Evolutionary conservation across 495 filamentous ascomycete genomes (phyloP).

Genomic region (Penicillium egyptiacum): DNA sequence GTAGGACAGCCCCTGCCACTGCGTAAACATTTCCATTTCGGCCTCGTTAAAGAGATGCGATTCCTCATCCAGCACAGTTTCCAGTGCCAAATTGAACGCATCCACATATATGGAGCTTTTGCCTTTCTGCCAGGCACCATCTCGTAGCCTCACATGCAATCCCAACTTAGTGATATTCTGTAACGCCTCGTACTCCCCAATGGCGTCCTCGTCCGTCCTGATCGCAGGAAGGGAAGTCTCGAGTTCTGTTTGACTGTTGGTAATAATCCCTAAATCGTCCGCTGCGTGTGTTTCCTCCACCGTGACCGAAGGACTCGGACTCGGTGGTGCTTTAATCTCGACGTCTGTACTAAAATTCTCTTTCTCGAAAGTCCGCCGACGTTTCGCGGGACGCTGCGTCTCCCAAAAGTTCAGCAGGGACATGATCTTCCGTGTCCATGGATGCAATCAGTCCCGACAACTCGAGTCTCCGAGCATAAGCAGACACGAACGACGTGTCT

Average conservation of each 20-base stretch:
- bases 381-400: slow-evolving; percentile 39
- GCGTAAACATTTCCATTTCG: slow-evolving; percentile 73
- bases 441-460: neutral
- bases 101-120: slow-evolving; percentile 94
- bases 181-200: slow-evolving; percentile 75
- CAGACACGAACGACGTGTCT: slow-evolving; percentile 24
- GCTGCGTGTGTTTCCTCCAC: slow-evolving; percentile 21
- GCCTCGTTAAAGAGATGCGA: slow-evolving; percentile 79
- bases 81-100: slow-evolving; percentile 90
- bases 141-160: slow-evolving; percentile 50
- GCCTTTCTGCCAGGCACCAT: slow-evolving; percentile 59
- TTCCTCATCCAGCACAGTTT: slow-evolving; percentile 89
- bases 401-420: slow-evolving; percentile 48
- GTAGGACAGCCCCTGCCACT: slow-evolving; percentile 74
- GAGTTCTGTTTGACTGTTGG: slow-evolving; percentile 61
- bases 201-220: slow-evolving; percentile 65
- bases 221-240: slow-evolving; percentile 74
- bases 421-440: slow-evolving; percentile 31
- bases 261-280: slow-evolving; percentile 39
- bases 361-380: slow-evolving; percentile 28
- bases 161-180: slow-evolving; percentile 36
- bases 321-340: slow-evolving; percentile 15
- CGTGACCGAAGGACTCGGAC: slow-evolving; percentile 22
- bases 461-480: neutral
- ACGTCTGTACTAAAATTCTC: slow-evolving; percentile 7